Conservation (phyloP, 2,329 filamentous ascomycete genomes). For the Moelleriella libera region DNA sequence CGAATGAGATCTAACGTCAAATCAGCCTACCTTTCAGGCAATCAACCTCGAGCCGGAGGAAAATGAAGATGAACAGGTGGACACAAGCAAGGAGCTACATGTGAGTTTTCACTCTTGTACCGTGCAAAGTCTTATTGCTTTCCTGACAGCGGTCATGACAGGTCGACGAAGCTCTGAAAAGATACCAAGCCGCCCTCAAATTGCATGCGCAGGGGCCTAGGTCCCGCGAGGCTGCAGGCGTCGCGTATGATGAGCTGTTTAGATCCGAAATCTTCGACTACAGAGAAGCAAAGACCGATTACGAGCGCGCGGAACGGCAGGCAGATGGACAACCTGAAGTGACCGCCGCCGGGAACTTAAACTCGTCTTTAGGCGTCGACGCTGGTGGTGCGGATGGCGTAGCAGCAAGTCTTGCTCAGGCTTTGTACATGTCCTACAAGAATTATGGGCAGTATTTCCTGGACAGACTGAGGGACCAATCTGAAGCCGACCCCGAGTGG, state of each 20-base stretch:
- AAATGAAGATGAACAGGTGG: slow-evolving; percentile 77
- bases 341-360: slow-evolving; percentile 29
- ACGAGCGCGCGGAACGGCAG: slow-evolving; percentile 52
- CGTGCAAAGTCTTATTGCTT: too few species aligned
- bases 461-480: slow-evolving; percentile 36
- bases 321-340: slow-evolving; percentile 30
- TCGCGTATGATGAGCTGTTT: slow-evolving; percentile 76
- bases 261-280: slow-evolving; percentile 89
- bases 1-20: neutral
- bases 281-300: slow-evolving; percentile 75
- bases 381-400: slow-evolving; percentile 56
- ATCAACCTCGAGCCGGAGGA: slow-evolving; percentile 93
- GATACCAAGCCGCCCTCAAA: slow-evolving; percentile 83
- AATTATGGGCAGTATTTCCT: slow-evolving; percentile 86
- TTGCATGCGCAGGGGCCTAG: slow-evolving; percentile 75
- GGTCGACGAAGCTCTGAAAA: slow-evolving; percentile 91
- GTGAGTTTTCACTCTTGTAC: slow-evolving; percentile 17
- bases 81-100: slow-evolving; percentile 90
- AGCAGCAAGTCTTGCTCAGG: slow-evolving; percentile 72
- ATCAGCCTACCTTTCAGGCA: slow-evolving; percentile 58
- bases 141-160: slow-evolving; percentile 12
- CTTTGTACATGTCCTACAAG: slow-evolving; percentile 87
- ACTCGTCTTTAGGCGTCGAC: slow-evolving; percentile 36
- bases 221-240: slow-evolving; percentile 60
- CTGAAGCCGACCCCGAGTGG: slow-evolving; percentile 37